phyloP scores from a whole-genome alignment of 78 protist genomes.

The Tieghemostelium lacteum region DNA sequence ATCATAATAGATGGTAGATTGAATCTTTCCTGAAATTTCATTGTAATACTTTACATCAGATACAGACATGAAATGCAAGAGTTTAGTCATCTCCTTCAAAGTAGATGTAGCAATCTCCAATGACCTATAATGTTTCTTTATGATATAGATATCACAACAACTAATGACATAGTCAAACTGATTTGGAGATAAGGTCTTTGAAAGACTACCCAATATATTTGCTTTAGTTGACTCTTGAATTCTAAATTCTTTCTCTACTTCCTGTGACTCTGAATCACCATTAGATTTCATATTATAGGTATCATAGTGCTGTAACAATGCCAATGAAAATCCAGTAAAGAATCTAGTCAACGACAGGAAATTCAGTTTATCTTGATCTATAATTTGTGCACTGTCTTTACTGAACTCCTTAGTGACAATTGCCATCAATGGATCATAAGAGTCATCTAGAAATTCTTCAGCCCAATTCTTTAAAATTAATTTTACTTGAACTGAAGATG shows the following conservation, averaged over 20 bases:
- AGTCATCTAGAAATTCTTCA: conserved; percentile 57
- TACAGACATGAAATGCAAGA: conserved; percentile 21
- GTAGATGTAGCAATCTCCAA: conserved; percentile 24
- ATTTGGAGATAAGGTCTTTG: conserved; percentile 25
- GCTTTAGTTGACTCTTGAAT: not conserved
- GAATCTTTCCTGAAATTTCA: conserved; percentile 33
- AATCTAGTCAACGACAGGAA: conserved; percentile 34
- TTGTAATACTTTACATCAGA: not conserved
- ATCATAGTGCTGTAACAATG: conserved; percentile 10
- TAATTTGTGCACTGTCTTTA: not conserved
- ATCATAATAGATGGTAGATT: conserved; percentile 36
- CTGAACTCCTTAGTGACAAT: conserved; percentile 7
- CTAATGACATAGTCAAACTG: conserved; percentile 22
- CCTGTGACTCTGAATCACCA: not conserved
- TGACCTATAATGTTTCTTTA: not conserved
- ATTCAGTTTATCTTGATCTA: conserved; percentile 43
- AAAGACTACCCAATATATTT: conserved; percentile 1
- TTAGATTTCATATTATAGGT: not conserved
- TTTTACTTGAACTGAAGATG: not conserved
- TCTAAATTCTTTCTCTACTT: not conserved
- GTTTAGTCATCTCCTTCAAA: conserved; percentile 18
- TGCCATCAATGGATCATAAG: conserved; percentile 42
- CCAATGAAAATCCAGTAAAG: conserved; percentile 54
- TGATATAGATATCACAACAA: not conserved
- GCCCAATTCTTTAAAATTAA: conserved; percentile 21